phyloP scores from a whole-genome alignment of 2,329 filamentous ascomycete species.

The Penicillium crustosum region DNA sequence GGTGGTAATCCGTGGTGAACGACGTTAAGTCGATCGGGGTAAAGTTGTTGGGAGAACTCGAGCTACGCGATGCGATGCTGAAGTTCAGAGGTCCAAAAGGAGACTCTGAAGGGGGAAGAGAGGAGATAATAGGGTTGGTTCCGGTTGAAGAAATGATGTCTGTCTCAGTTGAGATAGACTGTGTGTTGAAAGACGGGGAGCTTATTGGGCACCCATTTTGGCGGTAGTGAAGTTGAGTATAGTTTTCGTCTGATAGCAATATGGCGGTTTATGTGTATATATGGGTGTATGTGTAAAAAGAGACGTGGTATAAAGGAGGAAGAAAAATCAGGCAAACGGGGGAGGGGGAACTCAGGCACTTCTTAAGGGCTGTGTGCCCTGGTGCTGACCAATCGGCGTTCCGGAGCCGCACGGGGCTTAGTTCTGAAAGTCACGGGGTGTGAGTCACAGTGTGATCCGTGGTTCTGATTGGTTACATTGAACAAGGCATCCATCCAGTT shows the following conservation, averaged over 20 bases:
- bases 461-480: slow-evolving; percentile 29
- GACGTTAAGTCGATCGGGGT: slow-evolving; percentile 46
- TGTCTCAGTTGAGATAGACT: slow-evolving; percentile 41
- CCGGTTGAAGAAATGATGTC: slow-evolving; percentile 44
- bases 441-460: slow-evolving; percentile 35
- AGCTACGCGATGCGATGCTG: slow-evolving; percentile 45
- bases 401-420: slow-evolving; percentile 16
- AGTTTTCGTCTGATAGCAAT: slow-evolving; percentile 12
- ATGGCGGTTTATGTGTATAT: slow-evolving; percentile 7
- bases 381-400: slow-evolving; percentile 27
- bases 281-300: slow-evolving; percentile 5
- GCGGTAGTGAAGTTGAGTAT: slow-evolving; percentile 22
- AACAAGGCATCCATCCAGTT: slow-evolving; percentile 2
- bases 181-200: slow-evolving; percentile 27
- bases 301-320: slow-evolving; percentile 18
- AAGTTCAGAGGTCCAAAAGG: slow-evolving; percentile 49
- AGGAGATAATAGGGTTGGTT: slow-evolving; percentile 31
- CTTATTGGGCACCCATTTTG: slow-evolving; percentile 46
- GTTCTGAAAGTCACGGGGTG: slow-evolving; percentile 32
- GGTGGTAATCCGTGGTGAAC: slow-evolving; percentile 51
- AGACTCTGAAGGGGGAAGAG: slow-evolving; percentile 43
- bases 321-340: slow-evolving; percentile 37
- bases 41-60: slow-evolving; percentile 42
- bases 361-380: slow-evolving; percentile 34
- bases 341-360: slow-evolving; percentile 39